Conservation (phyloP, 768 basidiomycete genomes). For the Russula emetica region DNA sequence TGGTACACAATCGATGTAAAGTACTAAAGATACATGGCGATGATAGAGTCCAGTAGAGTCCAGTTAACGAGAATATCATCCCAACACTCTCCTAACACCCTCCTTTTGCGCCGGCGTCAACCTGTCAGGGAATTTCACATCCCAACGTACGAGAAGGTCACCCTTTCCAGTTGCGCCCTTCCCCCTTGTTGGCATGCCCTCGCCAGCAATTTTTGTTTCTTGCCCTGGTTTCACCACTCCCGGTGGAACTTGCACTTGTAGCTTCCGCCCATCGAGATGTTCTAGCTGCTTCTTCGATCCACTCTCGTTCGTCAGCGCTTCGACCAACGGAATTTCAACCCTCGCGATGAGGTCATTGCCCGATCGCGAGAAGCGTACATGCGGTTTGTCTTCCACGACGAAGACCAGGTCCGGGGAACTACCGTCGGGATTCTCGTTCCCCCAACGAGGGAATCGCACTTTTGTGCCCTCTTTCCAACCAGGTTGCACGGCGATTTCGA, state of each 20-base stretch:
- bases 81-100: constrained; percentile 64
- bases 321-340: constrained; percentile 68
- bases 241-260: constrained; percentile 62
- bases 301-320: constrained; percentile 65
- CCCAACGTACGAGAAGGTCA: constrained; percentile 78
- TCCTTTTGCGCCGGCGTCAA: constrained; percentile 78
- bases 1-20: neutral
- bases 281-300: constrained; percentile 54
- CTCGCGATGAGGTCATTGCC: constrained; percentile 72
- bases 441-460: constrained; percentile 81
- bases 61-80: constrained; percentile 29
- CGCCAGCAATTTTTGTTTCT: constrained; percentile 62
- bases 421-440: constrained; percentile 67
- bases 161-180: constrained; percentile 69
- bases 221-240: constrained; percentile 74
- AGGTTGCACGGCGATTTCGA: constrained; percentile 74
- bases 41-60: neutral
- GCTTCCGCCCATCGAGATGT: constrained; percentile 71
- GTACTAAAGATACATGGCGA: neutral
- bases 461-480: constrained; percentile 98
- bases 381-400: constrained; percentile 93
- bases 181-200: constrained; percentile 92
- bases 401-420: constrained; percentile 91
- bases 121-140: constrained; percentile 77
- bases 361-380: constrained; percentile 67